Conservation (phyloP, 768 basidiomycete species). For the Suillus decipiens region DNA sequence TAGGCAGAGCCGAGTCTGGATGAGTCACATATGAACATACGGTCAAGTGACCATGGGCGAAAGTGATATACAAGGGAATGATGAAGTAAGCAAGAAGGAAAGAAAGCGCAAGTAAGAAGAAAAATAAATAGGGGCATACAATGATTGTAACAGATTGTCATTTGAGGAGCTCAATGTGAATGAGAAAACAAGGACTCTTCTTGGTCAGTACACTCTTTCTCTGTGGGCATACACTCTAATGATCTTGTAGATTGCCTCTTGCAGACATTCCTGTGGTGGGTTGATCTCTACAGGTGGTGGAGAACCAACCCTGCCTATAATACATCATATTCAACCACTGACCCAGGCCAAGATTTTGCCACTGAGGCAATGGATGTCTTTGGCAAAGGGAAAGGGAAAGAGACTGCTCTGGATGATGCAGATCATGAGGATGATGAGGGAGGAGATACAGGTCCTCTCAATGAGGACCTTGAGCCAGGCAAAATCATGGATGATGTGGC, state of each 20-base stretch:
- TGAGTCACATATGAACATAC: too few species aligned
- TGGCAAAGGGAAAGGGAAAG: neutral
- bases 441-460: neutral
- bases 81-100: too few species aligned
- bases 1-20: too few species aligned
- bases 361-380: neutral
- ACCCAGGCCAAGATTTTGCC: conserved; percentile 10
- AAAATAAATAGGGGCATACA: too few species aligned
- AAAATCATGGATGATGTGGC: too few species aligned
- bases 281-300: conserved; percentile 1
- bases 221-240: neutral
- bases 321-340: neutral
- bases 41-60: too few species aligned
- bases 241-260: neutral
- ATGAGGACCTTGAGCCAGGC: neutral
- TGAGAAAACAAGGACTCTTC: too few species aligned
- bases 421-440: neutral
- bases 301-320: neutral
- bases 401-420: neutral
- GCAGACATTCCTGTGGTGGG: neutral
- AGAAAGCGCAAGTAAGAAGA: too few species aligned
- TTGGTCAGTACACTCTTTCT: too few species aligned
- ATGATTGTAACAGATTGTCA: too few species aligned
- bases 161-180: too few species aligned
- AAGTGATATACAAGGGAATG: too few species aligned